Evolutionary conservation across 2,329 filamentous ascomycete genomes (phyloP), one percentile per base, ranked within the genome.

Genomic region (Trichoderma harzianum): DNA sequence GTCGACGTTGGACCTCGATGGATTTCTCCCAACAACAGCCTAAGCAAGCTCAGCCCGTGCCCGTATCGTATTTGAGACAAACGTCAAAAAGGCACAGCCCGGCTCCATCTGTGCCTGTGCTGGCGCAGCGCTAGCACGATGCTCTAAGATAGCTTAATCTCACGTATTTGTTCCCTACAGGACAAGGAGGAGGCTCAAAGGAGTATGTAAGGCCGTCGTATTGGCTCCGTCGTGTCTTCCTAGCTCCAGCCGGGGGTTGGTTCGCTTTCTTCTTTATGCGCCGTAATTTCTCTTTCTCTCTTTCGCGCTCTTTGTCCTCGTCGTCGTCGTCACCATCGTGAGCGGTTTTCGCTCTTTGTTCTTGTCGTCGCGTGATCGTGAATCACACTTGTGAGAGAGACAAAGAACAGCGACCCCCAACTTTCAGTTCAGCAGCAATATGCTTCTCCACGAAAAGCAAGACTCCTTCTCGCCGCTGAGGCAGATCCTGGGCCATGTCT

Each of bases 61-160:
- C 43, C 47, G 11, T 24, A 21, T 21, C n/a, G 21, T 24, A 43
- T 12, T 53, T 53, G 62, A 65, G 28, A 21, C 28, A 53, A n/a
- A 51, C 47, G 28, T 32, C 7, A 51, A 39, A 51, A n/a, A 30
- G 18, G 26, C 57, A 60, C 53, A 57, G 53, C 16, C 55, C 26
- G 55, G 28, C 55, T 64, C 62, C 62, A 32, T 64, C n/a, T 47
- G 62, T 34, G 30, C 53, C 53, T 26, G 24, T 26, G 21, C 3
- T 53, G 62, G 62, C 62, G 62, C 62, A 36, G 63, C 63, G 47
- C 64, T 67, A 67, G 36, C 24, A 58, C 51, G 64, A 58, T 43
- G 32, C 34, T 57, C 36, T 18, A 58, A 32, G 64, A 67, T 51
- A 67, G 64, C 64, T 58, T 58, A 67, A 67, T 67, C 64, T 67